These are phyloP conservation scores for Scortechinia acanthostroma DNA, from an alignment of 2,329 filamentous ascomycete species.

Conservation along the genomic window DNA sequence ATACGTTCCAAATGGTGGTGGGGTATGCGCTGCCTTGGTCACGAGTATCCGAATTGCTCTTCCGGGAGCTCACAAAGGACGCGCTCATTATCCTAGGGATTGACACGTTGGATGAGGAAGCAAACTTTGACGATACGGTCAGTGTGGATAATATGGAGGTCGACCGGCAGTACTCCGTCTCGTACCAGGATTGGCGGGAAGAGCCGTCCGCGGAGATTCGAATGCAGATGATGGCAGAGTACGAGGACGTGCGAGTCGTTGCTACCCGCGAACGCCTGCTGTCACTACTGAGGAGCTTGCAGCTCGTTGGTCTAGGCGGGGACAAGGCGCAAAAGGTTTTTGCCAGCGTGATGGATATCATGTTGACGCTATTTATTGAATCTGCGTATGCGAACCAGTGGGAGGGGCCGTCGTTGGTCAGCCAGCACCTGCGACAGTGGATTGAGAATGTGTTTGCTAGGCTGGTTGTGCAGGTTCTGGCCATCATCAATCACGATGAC, in stretches of 20 bases:
- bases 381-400: constrained; percentile 49
- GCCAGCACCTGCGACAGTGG: constrained; percentile 43
- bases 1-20: neutral
- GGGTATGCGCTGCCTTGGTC: constrained; percentile 28
- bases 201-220: constrained; percentile 10
- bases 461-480: constrained; percentile 36
- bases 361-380: constrained; percentile 46
- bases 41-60: constrained; percentile 29
- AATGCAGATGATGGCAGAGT: neutral
- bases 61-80: constrained; percentile 31
- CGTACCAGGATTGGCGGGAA: constrained; percentile 24
- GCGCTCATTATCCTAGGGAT: constrained; percentile 30
- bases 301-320: constrained; percentile 44
- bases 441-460: constrained; percentile 42
- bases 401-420: constrained; percentile 35
- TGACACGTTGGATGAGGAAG: constrained; percentile 15
- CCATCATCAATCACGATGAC: constrained; percentile 20
- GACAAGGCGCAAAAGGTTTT: constrained; percentile 45
- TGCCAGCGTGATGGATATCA: constrained; percentile 45
- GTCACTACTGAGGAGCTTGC: constrained; percentile 31
- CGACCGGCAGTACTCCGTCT: constrained; percentile 21
- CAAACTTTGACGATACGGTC: constrained; percentile 6
- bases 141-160: constrained; percentile 23
- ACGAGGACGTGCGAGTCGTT: constrained; percentile 11
- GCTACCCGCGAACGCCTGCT: constrained; percentile 22